Conservation (phyloP, 2,329 filamentous ascomycete genomes). For the Fusarium nelsonii region DNA sequence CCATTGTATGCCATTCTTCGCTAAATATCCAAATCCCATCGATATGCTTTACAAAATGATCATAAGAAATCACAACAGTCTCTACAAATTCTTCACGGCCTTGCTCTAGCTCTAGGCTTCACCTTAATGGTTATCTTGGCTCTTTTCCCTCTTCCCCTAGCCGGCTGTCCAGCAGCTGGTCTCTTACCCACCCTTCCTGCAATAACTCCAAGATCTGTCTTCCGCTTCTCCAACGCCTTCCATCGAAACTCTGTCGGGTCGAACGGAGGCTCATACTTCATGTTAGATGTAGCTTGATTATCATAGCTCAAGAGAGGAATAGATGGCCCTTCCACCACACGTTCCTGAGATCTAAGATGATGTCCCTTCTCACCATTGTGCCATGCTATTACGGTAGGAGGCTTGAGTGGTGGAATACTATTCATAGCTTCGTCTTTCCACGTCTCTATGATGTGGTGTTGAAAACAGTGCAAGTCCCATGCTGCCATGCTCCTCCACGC, state of each 20-base stretch:
- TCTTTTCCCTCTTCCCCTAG: not conserved
- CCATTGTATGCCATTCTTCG: too few species aligned
- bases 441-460: not conserved
- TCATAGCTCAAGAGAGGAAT: constrained; percentile 12
- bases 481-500: constrained; percentile 25
- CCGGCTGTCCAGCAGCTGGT: not conserved
- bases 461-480: constrained; percentile 23
- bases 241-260: constrained; percentile 25
- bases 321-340: not conserved
- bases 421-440: accelerated
- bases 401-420: not conserved
- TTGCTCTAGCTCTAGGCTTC: not conserved
- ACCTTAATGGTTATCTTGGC: not conserved
- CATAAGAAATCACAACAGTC: not conserved
- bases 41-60: not conserved
- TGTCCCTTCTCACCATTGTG: not conserved
- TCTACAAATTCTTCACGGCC: not conserved
- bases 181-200: not conserved
- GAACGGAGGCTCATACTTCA: constrained; percentile 8
- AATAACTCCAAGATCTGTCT: not conserved
- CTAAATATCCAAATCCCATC: not conserved
- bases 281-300: accelerated
- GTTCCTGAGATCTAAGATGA: not conserved
- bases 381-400: not conserved
- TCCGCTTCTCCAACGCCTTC: not conserved